phyloP scores from a whole-genome alignment of 208 protist genomes.

The Endotrypanum monterogeii region DNA sequence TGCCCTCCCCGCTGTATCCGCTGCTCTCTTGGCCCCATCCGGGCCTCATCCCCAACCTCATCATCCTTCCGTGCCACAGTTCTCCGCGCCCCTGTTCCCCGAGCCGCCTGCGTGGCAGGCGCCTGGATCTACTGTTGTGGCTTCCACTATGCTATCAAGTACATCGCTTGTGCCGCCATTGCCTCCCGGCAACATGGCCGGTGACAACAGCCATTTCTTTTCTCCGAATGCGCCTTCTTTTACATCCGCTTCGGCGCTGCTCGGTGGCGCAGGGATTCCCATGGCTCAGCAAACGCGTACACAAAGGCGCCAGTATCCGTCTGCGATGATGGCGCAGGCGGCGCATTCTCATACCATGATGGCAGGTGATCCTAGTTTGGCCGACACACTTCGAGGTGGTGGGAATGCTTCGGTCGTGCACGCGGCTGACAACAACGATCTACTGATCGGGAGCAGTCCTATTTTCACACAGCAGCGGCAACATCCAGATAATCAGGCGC shows the following conservation, averaged over 20 bases:
- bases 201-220: neutral
- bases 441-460: constrained; percentile 28
- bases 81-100: constrained; percentile 42
- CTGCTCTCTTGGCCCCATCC: neutral
- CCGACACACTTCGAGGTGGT: constrained; percentile 24
- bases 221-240: constrained; percentile 1
- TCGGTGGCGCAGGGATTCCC: neutral
- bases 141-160: neutral
- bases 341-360: neutral
- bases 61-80: constrained; percentile 8
- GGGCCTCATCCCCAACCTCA: neutral
- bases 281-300: constrained; percentile 6
- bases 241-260: constrained; percentile 1
- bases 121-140: neutral
- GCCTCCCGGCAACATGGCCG: neutral
- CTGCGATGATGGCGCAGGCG: neutral
- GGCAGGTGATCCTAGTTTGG: constrained; percentile 5
- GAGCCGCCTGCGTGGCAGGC: constrained; percentile 31
- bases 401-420: neutral
- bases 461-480: constrained; percentile 18
- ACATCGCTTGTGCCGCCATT: neutral
- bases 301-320: neutral
- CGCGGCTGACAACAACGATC: constrained; percentile 8
- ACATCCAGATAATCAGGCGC: neutral
- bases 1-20: neutral